These are phyloP conservation scores for Ceratocystis cacaofunesta DNA, from an alignment of 2,329 filamentous ascomycete genomes.

Conservation along the genomic window DNA sequence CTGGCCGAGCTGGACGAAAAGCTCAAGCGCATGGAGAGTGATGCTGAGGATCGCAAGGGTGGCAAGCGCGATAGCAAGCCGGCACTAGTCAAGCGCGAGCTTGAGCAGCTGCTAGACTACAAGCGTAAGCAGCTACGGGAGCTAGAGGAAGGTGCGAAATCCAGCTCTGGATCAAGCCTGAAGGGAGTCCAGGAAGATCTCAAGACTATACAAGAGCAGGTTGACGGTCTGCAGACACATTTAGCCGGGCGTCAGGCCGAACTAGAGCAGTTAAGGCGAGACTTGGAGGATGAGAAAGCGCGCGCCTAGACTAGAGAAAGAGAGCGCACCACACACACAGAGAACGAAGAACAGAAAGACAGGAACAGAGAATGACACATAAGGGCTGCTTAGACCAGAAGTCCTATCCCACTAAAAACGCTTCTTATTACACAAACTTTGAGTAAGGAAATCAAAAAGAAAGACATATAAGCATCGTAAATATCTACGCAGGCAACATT, in stretches of 20 bases:
- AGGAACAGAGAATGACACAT: neutral
- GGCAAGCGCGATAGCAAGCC: constrained; percentile 65
- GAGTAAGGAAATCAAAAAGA: neutral
- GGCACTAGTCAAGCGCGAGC: constrained; percentile 80
- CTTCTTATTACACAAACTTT: neutral
- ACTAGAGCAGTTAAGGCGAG: constrained; percentile 58
- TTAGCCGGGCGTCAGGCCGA: constrained; percentile 59
- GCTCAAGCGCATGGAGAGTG: constrained; percentile 66
- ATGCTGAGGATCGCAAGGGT: constrained; percentile 47
- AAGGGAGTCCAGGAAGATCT: constrained; percentile 75
- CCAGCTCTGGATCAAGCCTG: constrained; percentile 47
- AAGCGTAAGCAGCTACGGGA: constrained; percentile 70
- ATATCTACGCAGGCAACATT: neutral
- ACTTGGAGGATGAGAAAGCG: constrained; percentile 77
- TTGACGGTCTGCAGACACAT: constrained; percentile 78
- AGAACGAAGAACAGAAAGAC: neutral
- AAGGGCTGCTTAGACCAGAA: neutral
- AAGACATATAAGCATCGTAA: neutral
- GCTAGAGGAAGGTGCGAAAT: constrained; percentile 55
- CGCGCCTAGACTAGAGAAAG: constrained; percentile 26
- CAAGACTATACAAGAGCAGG: constrained; percentile 79
- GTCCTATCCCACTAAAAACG: neutral
- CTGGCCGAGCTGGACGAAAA: constrained; percentile 78
- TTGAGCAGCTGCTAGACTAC: constrained; percentile 88
- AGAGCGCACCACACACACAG: constrained; percentile 1